phyloP scores from a whole-genome alignment of 306 rosid genomes.

The Begonia masoniana region DNA sequence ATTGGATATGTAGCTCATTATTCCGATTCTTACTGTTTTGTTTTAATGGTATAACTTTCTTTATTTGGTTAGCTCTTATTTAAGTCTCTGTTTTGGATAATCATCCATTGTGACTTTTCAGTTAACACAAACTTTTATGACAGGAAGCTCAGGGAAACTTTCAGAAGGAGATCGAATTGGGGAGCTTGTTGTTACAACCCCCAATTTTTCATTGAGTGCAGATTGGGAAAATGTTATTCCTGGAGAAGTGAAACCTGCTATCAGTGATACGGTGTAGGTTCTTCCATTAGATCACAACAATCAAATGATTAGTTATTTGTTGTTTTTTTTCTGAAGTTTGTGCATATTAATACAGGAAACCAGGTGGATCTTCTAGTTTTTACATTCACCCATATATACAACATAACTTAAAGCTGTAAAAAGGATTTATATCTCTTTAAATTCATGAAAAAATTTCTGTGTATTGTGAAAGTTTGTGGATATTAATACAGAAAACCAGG shows the following conservation, averaged over 20 bases:
- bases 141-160: slow-evolving; percentile 36
- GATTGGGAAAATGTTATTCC: slow-evolving; percentile 22
- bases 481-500: slow-evolving; percentile 39
- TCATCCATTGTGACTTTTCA: too few species aligned
- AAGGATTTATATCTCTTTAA: not conserved
- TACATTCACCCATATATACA: slow-evolving; percentile 50
- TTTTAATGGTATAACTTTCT: too few species aligned
- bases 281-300: not conserved
- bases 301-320: not conserved
- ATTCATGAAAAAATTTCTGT: not conserved
- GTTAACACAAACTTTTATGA: not conserved
- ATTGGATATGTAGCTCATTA: too few species aligned
- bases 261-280: slow-evolving; percentile 38
- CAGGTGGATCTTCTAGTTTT: slow-evolving; percentile 24
- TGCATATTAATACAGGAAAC: slow-evolving; percentile 32
- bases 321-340: slow-evolving; percentile 1
- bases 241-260: slow-evolving; percentile 22
- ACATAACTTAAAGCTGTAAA: slow-evolving; percentile 13
- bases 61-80: too few species aligned
- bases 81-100: too few species aligned
- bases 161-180: slow-evolving; percentile 25
- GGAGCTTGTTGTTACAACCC: slow-evolving; percentile 16
- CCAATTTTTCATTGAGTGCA: slow-evolving; percentile 20
- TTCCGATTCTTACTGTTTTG: too few species aligned
- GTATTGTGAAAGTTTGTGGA: slow-evolving; percentile 7